Evolutionary conservation across 441 rosid genomes (phyloP).

Genomic region (Lepidium campestre): DNA sequence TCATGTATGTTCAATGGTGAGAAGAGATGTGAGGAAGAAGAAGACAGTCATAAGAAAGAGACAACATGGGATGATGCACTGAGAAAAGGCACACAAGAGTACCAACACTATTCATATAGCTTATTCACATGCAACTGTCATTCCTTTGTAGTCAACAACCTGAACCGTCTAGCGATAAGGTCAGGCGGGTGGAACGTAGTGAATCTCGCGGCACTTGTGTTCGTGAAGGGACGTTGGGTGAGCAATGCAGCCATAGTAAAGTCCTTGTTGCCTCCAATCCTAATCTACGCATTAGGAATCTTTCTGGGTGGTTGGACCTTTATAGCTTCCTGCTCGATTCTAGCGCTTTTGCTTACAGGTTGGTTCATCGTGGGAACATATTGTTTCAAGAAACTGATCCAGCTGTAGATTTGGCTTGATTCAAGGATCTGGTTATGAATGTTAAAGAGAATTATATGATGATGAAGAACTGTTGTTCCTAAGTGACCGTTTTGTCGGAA

Average conservation of each 20-base stretch:
- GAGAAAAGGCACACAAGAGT: conserved; percentile 50
- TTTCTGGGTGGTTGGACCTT: conserved; percentile 48
- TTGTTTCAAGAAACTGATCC: conserved; percentile 60
- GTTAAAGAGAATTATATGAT: neutral
- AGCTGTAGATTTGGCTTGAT: conserved; percentile 36
- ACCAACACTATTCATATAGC: conserved; percentile 55
- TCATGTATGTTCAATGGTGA: conserved; percentile 30
- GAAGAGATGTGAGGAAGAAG: conserved; percentile 24
- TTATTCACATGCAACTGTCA: conserved; percentile 74
- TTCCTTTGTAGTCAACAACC: conserved; percentile 65
- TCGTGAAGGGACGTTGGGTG: conserved; percentile 59
- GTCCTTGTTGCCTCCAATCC: conserved; percentile 39
- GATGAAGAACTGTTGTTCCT: neutral
- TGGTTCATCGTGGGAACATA: conserved; percentile 62
- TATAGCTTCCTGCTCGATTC: conserved; percentile 33
- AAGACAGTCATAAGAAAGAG: conserved; percentile 29
- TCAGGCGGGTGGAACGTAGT: conserved; percentile 71
- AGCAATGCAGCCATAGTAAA: conserved; percentile 36
- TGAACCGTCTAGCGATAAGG: conserved; percentile 50
- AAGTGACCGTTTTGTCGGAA: neutral
- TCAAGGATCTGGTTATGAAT: neutral
- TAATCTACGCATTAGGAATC: conserved; percentile 41
- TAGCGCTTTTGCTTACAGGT: conserved; percentile 40
- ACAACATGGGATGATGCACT: conserved; percentile 57
- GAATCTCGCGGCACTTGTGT: conserved; percentile 49